phyloP scores from a whole-genome alignment of 2,329 filamentous ascomycete species.

The Ilyonectria sp. region DNA sequence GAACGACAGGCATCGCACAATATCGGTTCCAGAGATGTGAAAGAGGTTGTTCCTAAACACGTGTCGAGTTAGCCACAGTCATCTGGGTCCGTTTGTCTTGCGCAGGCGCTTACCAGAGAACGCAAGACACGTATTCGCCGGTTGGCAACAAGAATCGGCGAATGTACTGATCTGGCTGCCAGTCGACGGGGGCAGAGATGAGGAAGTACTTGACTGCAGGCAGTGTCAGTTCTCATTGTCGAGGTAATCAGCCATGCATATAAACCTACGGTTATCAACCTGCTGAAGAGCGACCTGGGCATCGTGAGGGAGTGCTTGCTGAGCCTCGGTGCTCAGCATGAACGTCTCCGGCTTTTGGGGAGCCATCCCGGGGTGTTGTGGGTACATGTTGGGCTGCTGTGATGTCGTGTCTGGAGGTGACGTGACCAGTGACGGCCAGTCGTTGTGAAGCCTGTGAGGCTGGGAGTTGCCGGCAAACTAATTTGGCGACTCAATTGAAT shows the following conservation, averaged over 20 bases:
- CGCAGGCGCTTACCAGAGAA: conserved; percentile 77
- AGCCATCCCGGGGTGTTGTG: conserved; percentile 89
- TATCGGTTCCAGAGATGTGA: conserved; percentile 98
- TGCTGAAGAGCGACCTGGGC: conserved; percentile 97
- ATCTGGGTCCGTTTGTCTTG: background rate
- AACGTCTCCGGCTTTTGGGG: conserved; percentile 99
- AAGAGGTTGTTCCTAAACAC: conserved; percentile 85
- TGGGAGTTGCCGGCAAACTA: conserved; percentile 30
- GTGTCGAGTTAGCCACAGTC: conserved; percentile 17
- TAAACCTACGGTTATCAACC: conserved; percentile 90
- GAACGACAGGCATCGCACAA: conserved; percentile 97
- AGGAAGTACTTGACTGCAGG: conserved; percentile 96
- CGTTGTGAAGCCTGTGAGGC: conserved; percentile 40
- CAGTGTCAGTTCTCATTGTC: conserved; percentile 27
- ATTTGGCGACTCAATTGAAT: conserved; percentile 36
- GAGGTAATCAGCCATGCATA: conserved; percentile 13
- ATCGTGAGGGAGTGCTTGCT: conserved; percentile 95
- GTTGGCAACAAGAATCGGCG: conserved; percentile 95
- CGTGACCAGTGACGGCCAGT: conserved; percentile 47
- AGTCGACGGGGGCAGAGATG: conserved; percentile 98
- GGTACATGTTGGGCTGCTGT: conserved; percentile 74
- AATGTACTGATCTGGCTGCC: conserved; percentile 97
- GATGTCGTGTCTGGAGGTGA: conserved; percentile 44
- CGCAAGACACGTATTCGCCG: conserved; percentile 98
- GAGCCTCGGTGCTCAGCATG: conserved; percentile 96